Percentiles rank a stretch among this genome's conserved stretches.
Conservation (phyloP, 139 green algal species). For the Chlamydomonas sphaeroides region DNA sequence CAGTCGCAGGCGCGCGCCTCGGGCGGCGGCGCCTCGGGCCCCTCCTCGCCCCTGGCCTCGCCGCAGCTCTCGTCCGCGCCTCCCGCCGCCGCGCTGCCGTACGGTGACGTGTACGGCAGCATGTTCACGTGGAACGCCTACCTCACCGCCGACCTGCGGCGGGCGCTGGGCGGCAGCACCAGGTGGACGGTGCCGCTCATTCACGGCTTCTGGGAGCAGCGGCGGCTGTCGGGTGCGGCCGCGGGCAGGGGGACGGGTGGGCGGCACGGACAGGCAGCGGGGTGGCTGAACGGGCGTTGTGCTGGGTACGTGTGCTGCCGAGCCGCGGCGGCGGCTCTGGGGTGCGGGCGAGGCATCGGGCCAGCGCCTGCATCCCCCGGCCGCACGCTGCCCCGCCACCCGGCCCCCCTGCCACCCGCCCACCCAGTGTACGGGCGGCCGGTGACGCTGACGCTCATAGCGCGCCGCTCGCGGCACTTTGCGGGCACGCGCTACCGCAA, state of each 20-base stretch:
- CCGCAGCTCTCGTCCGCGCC: background rate
- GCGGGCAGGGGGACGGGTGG: no score
- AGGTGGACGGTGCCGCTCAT: constrained; percentile 89
- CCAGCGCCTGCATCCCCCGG: no score
- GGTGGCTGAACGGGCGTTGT: no score
- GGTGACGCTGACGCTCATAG: constrained; percentile 90
- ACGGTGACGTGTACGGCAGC: constrained; percentile 53
- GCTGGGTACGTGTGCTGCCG: no score
- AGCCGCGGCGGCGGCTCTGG: no score
- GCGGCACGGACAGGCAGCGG: no score
- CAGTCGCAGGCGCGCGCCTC: no score
- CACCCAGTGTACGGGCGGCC: constrained; percentile 78
- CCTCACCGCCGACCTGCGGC: constrained; percentile 77
- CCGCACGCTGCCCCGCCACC: background rate
- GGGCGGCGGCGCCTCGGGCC: no score
- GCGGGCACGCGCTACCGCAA: constrained; percentile 96
- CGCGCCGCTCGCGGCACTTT: constrained; percentile 92
- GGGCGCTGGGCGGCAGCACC: constrained; percentile 53
- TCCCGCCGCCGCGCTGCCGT: no score
- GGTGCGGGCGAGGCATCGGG: no score
- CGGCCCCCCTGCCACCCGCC: background rate
- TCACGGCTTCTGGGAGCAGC: constrained; percentile 94
- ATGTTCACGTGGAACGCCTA: constrained; percentile 97
- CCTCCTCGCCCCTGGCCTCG: background rate
- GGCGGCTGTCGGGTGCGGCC: constrained; percentile 61